Evolutionary conservation across 2,329 filamentous ascomycete genomes (phyloP).

Genomic region (Fusarium concolor): DNA sequence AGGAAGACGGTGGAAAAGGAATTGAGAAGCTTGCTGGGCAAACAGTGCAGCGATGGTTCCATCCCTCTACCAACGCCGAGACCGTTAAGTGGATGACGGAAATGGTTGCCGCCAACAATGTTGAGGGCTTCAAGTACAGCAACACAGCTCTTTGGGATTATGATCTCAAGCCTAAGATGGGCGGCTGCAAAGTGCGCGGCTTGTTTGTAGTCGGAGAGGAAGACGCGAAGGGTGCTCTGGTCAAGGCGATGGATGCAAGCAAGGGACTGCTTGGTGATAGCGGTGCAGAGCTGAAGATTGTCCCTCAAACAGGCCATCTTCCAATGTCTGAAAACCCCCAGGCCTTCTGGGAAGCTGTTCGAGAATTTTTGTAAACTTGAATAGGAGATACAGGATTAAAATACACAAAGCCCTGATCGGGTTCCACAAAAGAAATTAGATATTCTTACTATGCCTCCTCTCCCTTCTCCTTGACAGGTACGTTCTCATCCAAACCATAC

Average conservation of each 20-base stretch:
- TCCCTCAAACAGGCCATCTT: slow-evolving; percentile 80
- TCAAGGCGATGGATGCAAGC: slow-evolving; percentile 84
- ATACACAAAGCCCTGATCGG: neutral
- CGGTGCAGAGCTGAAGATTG: slow-evolving; percentile 70
- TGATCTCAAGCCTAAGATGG: slow-evolving; percentile 70
- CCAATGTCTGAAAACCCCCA: slow-evolving; percentile 83
- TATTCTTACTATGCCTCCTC: neutral
- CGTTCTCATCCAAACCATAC: slow-evolving; percentile 42
- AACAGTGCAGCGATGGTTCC: slow-evolving; percentile 85
- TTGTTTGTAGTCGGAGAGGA: slow-evolving; percentile 78
- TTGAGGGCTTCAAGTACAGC: slow-evolving; percentile 75
- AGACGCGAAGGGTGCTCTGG: slow-evolving; percentile 77
- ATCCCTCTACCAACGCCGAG: slow-evolving; percentile 64
- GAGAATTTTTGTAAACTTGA: slow-evolving; percentile 62
- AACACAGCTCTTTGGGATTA: slow-evolving; percentile 80
- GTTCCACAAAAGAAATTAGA: neutral
- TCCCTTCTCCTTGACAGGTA: neutral
- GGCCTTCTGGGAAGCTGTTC: slow-evolving; percentile 74
- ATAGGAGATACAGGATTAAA: neutral
- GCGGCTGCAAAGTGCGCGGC: slow-evolving; percentile 65
- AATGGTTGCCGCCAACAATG: slow-evolving; percentile 76
- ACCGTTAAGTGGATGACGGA: slow-evolving; percentile 69
- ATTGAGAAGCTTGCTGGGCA: slow-evolving; percentile 74
- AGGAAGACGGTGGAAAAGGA: slow-evolving; percentile 66
- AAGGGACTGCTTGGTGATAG: slow-evolving; percentile 65